These are phyloP conservation scores for Penicillium hordei DNA, from an alignment of 2,329 filamentous ascomycete species.

Conservation along the genomic window DNA sequence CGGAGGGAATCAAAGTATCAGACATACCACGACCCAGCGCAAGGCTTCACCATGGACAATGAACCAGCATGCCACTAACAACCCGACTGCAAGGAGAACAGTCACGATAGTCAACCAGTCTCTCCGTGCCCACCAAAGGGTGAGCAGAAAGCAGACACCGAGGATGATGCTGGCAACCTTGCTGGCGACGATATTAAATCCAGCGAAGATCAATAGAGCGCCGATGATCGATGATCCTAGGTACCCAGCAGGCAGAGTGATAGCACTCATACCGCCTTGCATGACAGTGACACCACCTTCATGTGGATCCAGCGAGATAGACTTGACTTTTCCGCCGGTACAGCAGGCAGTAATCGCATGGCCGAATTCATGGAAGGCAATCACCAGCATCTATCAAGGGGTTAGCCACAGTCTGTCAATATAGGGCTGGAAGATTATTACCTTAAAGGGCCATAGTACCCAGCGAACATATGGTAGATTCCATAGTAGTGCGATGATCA, in stretches of 20 bases:
- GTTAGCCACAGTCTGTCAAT: slow-evolving; percentile 2
- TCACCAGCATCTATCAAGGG: slow-evolving; percentile 67
- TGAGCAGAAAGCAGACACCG: slow-evolving; percentile 73
- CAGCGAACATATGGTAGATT: slow-evolving; percentile 74
- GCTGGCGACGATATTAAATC: slow-evolving; percentile 77
- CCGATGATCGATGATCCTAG: slow-evolving; percentile 75
- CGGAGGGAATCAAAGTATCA: neutral
- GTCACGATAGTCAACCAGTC: slow-evolving; percentile 77
- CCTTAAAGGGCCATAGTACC: slow-evolving; percentile 79
- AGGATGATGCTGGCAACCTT: slow-evolving; percentile 75
- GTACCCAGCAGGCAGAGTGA: slow-evolving; percentile 77
- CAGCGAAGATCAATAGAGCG: slow-evolving; percentile 73
- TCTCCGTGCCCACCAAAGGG: slow-evolving; percentile 75
- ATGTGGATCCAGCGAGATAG: slow-evolving; percentile 70
- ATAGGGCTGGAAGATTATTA: slow-evolving; percentile 36
- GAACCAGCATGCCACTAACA: slow-evolving; percentile 76
- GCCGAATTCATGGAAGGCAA: slow-evolving; percentile 77
- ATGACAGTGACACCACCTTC: slow-evolving; percentile 79
- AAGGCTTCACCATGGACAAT: slow-evolving; percentile 72
- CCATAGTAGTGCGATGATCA: slow-evolving; percentile 74
- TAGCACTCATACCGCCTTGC: slow-evolving; percentile 66
- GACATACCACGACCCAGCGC: slow-evolving; percentile 65
- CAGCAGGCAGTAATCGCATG: slow-evolving; percentile 71
- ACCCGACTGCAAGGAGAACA: slow-evolving; percentile 66
- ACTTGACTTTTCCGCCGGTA: slow-evolving; percentile 72